Percentiles rank a stretch among this genome's conserved stretches.
phyloP scores from a whole-genome alignment of 495 filamentous ascomycete species.

The Coniosporium apollinis region DNA sequence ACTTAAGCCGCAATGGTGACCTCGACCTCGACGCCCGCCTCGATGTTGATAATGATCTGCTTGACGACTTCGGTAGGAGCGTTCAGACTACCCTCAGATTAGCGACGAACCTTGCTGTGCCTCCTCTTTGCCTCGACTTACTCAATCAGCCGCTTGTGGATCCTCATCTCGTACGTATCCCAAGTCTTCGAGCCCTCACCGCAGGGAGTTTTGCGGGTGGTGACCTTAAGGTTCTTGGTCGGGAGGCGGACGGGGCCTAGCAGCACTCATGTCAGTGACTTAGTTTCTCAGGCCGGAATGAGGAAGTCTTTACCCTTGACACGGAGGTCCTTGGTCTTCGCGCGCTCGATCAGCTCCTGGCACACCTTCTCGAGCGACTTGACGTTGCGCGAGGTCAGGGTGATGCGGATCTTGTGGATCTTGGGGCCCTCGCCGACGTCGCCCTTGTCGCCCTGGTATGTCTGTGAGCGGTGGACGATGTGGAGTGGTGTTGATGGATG shows the following conservation, averaged over 20 bases:
- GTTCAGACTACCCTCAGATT: slow-evolving; percentile 47
- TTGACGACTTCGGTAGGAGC: slow-evolving; percentile 98
- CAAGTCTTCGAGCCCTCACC: slow-evolving; percentile 99
- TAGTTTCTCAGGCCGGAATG: background rate
- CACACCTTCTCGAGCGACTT: slow-evolving; percentile 94
- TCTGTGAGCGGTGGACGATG: too few relatives aligned
- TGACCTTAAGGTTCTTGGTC: slow-evolving; percentile 93
- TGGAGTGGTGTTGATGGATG: background rate
- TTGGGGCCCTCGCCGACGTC: slow-evolving; percentile 82
- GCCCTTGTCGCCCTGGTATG: slow-evolving; percentile 94
- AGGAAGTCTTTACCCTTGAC: slow-evolving; percentile 48
- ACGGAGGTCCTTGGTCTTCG: slow-evolving; percentile 92
- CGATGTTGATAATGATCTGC: slow-evolving; percentile 99
- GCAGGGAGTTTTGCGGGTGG: slow-evolving; percentile 89
- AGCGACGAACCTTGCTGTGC: background rate
- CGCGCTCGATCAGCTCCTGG: slow-evolving; percentile 93
- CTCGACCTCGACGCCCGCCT: slow-evolving; percentile 99
- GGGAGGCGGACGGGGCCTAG: slow-evolving; percentile 97
- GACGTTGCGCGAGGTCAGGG: slow-evolving; percentile 86
- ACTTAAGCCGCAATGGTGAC: slow-evolving; percentile 94
- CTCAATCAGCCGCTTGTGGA: slow-evolving; percentile 97
- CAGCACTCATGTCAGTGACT: slow-evolving; percentile 60
- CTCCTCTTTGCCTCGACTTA: slow-evolving; percentile 34
- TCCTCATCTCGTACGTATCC: slow-evolving; percentile 98
- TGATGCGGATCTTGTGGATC: slow-evolving; percentile 98